Evolutionary conservation across 208 protist species (phyloP), one percentile per base, ranked within the genome.

Genomic region (Leishmania gerbilli): DNA sequence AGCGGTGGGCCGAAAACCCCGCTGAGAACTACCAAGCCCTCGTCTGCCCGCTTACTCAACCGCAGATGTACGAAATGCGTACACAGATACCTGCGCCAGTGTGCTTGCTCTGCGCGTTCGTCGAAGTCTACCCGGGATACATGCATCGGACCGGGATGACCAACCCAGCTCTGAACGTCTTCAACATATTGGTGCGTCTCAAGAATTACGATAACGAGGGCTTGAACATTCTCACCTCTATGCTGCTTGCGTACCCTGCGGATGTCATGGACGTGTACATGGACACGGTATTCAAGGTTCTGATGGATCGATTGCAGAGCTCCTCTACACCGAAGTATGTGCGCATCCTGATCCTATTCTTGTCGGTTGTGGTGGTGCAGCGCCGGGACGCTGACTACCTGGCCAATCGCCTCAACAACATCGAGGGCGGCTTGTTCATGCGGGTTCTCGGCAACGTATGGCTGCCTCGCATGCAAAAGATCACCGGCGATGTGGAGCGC

Each of bases 201-300:
- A 97, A 98, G 79, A 92, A 91, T 69, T 93, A 98, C 77, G 98
- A 99, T 80, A 88, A 98, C 80, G 90, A 98, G 65, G 98, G 95
- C 58, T 82, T 99, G 27, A 92, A 87, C 75, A 84, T 99, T 75
- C 82, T 99, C 34, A 96, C 91, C 4, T 74, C 93, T 1, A 88
- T 98, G 67, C 77, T 98, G 40, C 85, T 92, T 53, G 79, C 87
- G 9, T 95, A 98, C 81, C 95, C 96, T 0, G 78, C 82, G 0
- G 83, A 94, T 21, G 83, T 90, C 51, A 92, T 96, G 81, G 87
- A 84, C 42, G 17, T 72, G 40, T 94, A 92, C 84, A 81, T 98
- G 83, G 71, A 45, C 27, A 58, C 74, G 9, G 84, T 97, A 34
- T 90, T 97, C 37, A 67, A 93, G 34, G 71, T 97, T 47, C 77